Evolutionary conservation across 1,284 basidiomycete genomes (phyloP).

Genomic region (Erythrobasidium hasegawianum): DNA sequence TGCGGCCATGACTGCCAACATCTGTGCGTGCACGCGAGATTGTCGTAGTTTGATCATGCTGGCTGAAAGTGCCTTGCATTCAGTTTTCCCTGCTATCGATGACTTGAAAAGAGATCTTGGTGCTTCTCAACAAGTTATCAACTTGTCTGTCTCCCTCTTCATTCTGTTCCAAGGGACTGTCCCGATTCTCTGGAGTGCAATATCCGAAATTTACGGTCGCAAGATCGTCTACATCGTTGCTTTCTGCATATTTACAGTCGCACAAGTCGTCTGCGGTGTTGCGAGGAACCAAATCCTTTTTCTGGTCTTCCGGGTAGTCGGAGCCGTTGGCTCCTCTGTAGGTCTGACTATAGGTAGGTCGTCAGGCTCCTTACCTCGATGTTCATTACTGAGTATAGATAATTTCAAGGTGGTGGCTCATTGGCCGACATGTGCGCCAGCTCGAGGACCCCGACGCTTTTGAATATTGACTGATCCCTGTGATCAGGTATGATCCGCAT

Average conservation of each 20-base stretch:
- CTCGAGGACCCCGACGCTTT: not conserved
- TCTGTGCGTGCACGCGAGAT: no score
- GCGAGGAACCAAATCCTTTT: slow-evolving; percentile 59
- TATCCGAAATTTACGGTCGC: slow-evolving; percentile 60
- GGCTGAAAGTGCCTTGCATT: no score
- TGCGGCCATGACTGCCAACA: slow-evolving; percentile 13
- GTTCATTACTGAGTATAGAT: no score
- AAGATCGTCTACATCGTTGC: slow-evolving; percentile 59
- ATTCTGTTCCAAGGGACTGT: slow-evolving; percentile 68
- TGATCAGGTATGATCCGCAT: slow-evolving; percentile 70
- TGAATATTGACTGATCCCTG: slow-evolving; percentile 16
- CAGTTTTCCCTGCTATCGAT: slow-evolving; percentile 48
- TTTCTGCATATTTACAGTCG: slow-evolving; percentile 50
- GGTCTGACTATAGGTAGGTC: slow-evolving; percentile 66
- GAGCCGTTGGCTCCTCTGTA: slow-evolving; percentile 59
- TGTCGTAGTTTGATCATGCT: not conserved
- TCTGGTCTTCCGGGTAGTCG: slow-evolving; percentile 67
- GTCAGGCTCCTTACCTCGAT: no score
- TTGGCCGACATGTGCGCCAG: slow-evolving; percentile 54
- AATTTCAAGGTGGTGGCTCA: slow-evolving; percentile 61
- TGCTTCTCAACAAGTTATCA: slow-evolving; percentile 59
- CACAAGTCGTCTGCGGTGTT: slow-evolving; percentile 35
- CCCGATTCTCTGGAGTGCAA: slow-evolving; percentile 66
- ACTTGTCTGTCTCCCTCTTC: slow-evolving; percentile 69
- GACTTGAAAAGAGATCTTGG: slow-evolving; percentile 41